Evolutionary conservation across 257 asterid species (phyloP).

Genomic region (Capsicum chinense): DNA sequence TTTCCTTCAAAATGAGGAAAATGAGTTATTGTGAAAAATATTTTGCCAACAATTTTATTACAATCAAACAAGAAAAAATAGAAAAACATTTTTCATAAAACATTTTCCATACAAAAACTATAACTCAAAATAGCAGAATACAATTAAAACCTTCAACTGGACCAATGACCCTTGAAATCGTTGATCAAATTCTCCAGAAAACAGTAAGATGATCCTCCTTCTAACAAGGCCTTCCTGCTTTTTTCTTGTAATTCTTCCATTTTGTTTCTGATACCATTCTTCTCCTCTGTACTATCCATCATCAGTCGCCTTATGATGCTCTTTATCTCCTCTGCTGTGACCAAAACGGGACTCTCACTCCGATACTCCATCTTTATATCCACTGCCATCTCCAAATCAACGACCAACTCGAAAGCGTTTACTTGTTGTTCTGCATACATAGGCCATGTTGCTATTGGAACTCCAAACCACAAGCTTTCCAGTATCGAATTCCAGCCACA

Average conservation of each 20-base stretch:
- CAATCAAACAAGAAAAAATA: too few relatives aligned
- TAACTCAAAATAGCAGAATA: not conserved
- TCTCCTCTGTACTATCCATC: conserved; percentile 32
- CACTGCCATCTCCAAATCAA: conserved; percentile 39
- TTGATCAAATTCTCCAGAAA: conserved; percentile 42
- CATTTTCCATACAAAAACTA: not conserved
- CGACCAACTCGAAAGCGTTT: conserved; percentile 40
- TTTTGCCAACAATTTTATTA: too few relatives aligned
- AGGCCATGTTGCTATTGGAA: conserved; percentile 46
- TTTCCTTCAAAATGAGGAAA: too few relatives aligned
- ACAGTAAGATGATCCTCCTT: conserved; percentile 60
- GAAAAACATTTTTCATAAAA: too few relatives aligned
- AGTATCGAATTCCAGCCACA: conserved; percentile 42
- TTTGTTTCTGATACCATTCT: conserved; percentile 45
- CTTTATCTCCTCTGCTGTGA: conserved; percentile 33
- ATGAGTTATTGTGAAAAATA: too few relatives aligned
- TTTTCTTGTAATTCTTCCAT: conserved; percentile 53
- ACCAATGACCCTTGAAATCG: conserved; percentile 31
- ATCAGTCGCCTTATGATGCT: conserved; percentile 30
- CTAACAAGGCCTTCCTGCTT: conserved; percentile 49
- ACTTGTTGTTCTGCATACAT: conserved; percentile 46
- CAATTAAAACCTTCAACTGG: not conserved
- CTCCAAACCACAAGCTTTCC: conserved; percentile 41
- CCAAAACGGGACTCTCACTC: conserved; percentile 8
- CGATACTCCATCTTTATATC: conserved; percentile 41